Evolutionary conservation across 768 basidiomycete species (phyloP), one percentile per base, ranked within the genome.

Genomic region (Tephrocybe rancida): DNA sequence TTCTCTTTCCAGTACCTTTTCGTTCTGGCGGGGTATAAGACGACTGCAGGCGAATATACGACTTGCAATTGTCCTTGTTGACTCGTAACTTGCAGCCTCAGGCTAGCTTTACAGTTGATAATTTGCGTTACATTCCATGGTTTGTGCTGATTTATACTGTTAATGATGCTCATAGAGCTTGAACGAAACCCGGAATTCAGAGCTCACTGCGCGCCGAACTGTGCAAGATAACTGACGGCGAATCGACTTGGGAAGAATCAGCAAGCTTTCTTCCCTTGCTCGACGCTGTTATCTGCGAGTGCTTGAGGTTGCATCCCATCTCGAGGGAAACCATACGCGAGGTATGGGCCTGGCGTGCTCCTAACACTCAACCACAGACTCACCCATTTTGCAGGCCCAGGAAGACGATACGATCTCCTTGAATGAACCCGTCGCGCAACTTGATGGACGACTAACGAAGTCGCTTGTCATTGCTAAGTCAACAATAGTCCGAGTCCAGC

Each of bases 221-320:
- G n/a, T n/a, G n/a, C n/a, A n/a, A 38, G 24, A 44, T 39, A 57
- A 48, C 48, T 14, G 3, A 29, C 1, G 14, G 14, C 3, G 50
- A 48, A 21, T 49, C 57, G 3, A 48, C 49, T 2, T 58, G 35
- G 5, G 57, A 58, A 2, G 48, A 58, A 18, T 29, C 55, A 2
- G 37, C 38, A 1, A 44, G n/a, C 35, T 37, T 18, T 19, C 34
- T 60, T 10, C 59, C 59, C 2, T 60, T 54, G 26, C 55, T 56
- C 19, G 55, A 60, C 18, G 55, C 51, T 37, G 68, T 79, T n/a
- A 65, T 69, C 0, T 72, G 72, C 39, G 78, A 79, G 54, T 68
- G 67, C 3, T 61, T 79, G 9, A 61, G 77, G 19, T 55, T 77
- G 2, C 75, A 78, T 53, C 70, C 77, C 3, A 70, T 74, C 0